Conservation (phyloP, 2,329 filamentous ascomycete genomes). For the Epichloe hybrida region DNA sequence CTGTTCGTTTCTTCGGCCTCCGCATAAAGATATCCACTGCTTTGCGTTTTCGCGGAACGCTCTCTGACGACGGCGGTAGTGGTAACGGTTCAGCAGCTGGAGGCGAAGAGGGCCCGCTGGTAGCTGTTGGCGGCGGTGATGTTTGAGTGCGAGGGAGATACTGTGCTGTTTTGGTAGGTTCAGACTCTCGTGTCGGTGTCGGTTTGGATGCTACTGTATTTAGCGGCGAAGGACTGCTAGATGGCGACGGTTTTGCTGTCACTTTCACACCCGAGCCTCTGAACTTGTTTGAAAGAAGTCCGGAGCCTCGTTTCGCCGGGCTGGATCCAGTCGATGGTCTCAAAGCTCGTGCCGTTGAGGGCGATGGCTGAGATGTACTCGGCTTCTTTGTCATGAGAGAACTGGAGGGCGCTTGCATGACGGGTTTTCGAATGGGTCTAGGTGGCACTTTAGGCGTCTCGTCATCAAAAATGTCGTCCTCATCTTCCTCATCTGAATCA, state of each 20-base stretch:
- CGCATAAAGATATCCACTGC: conserved; percentile 37
- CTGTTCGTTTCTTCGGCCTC: conserved; percentile 26
- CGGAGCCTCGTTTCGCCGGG: neutral
- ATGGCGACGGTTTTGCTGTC: neutral
- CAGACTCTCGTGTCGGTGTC: neutral
- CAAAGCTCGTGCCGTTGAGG: neutral
- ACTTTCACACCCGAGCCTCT: neutral
- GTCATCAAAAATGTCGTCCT: conserved; percentile 7
- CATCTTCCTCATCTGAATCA: conserved; percentile 23
- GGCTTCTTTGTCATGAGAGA: neutral
- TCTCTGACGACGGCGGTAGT: neutral
- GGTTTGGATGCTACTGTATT: neutral
- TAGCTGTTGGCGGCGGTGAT: neutral
- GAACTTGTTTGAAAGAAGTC: conserved; percentile 7
- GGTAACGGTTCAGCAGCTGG: neutral
- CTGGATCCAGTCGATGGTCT: neutral
- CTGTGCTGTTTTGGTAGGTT: neutral
- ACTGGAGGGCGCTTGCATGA: neutral
- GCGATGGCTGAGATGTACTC: neutral
- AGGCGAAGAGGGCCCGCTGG: neutral
- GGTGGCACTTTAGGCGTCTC: neutral
- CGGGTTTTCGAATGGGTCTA: conserved; percentile 4
- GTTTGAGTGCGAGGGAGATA: neutral
- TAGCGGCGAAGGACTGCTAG: neutral
- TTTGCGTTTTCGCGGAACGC: conserved; percentile 27